phyloP scores from a whole-genome alignment of 75 land plant species.

The Picea sitchensis region DNA sequence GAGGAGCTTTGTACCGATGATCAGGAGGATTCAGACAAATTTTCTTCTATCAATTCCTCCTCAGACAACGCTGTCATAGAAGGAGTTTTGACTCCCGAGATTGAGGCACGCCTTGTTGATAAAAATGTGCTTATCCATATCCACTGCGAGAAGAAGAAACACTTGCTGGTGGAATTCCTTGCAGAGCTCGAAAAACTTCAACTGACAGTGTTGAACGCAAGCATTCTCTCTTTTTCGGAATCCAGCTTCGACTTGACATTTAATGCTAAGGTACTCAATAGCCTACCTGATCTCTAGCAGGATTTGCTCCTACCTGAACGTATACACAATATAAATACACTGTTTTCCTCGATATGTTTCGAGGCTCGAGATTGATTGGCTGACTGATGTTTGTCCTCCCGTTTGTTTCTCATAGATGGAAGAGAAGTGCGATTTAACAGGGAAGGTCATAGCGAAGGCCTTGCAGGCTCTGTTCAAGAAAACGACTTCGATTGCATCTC shows the following conservation, averaged over 20 bases:
- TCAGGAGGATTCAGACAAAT: background rate
- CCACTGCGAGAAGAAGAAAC: slow-evolving; percentile 59
- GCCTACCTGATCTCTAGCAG: background rate
- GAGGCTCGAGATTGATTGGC: background rate
- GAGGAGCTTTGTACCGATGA: background rate
- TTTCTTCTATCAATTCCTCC: background rate
- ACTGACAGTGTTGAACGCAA: slow-evolving; percentile 38
- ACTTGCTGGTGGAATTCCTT: slow-evolving; percentile 34
- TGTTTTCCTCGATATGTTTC: too few relatives aligned
- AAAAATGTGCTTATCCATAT: slow-evolving; percentile 58
- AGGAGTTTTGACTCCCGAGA: slow-evolving; percentile 26
- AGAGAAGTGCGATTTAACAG: background rate
- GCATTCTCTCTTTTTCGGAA: slow-evolving; percentile 49
- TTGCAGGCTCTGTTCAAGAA: background rate
- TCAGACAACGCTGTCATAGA: background rate
- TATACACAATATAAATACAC: too few relatives aligned
- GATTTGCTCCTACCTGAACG: background rate
- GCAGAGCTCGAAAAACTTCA: slow-evolving; percentile 64
- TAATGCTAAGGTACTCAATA: slow-evolving; percentile 48
- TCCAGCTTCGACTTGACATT: slow-evolving; percentile 54
- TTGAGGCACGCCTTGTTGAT: slow-evolving; percentile 55
- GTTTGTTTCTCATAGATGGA: background rate
- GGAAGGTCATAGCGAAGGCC: background rate
- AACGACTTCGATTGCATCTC: background rate
- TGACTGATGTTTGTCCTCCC: background rate